phyloP scores from a whole-genome alignment of 306 rosid genomes.

The Quillaja saponaria region DNA sequence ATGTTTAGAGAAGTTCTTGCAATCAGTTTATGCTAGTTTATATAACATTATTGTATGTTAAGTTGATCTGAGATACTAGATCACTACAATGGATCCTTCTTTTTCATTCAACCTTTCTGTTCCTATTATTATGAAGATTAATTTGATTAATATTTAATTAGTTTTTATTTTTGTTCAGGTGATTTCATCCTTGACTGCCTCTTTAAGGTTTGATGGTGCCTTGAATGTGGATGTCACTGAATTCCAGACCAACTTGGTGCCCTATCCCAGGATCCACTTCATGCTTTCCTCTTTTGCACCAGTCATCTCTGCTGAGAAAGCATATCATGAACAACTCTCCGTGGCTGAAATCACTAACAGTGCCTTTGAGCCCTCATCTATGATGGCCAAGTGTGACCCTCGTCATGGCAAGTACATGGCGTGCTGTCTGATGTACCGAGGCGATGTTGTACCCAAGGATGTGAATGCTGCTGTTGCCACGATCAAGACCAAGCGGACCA shows the following conservation, averaged over 20 bases:
- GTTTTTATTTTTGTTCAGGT: slow-evolving; percentile 44
- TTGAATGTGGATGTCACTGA: slow-evolving; percentile 87
- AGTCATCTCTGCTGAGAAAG: slow-evolving; percentile 84
- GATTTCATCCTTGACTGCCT: slow-evolving; percentile 84
- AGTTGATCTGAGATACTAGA: too few species aligned
- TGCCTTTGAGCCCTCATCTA: slow-evolving; percentile 90
- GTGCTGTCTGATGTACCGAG: slow-evolving; percentile 94
- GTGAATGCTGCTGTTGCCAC: slow-evolving; percentile 89
- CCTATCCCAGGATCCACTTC: slow-evolving; percentile 91
- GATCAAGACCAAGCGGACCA: slow-evolving; percentile 89
- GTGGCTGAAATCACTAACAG: slow-evolving; percentile 94
- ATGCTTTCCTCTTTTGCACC: slow-evolving; percentile 98
- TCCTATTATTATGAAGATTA: not conserved
- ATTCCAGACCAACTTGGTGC: slow-evolving; percentile 91
- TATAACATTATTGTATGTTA: too few species aligned
- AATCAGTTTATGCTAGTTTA: too few species aligned
- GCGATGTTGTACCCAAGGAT: slow-evolving; percentile 92
- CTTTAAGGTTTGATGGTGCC: slow-evolving; percentile 89
- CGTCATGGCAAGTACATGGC: slow-evolving; percentile 97
- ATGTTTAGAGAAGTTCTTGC: not conserved
- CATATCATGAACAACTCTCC: slow-evolving; percentile 84
- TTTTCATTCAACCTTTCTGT: too few species aligned
- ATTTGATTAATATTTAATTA: not conserved
- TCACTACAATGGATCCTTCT: too few species aligned
- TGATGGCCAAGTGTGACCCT: slow-evolving; percentile 98